phyloP scores from a whole-genome alignment of 768 basidiomycete species.

The Calocybe gangraenosa region DNA sequence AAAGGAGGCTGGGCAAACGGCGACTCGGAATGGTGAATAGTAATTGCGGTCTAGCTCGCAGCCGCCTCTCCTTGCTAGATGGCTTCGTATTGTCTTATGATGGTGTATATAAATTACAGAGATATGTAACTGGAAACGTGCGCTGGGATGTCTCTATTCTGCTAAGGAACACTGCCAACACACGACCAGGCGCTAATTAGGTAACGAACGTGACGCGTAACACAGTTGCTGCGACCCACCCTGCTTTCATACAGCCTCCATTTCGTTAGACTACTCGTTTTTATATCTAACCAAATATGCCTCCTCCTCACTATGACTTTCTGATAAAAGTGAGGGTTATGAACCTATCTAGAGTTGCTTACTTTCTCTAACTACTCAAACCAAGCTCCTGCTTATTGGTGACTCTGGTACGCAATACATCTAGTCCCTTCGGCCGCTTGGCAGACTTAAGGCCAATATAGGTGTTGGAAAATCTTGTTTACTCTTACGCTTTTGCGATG shows the following conservation, averaged over 20 bases:
- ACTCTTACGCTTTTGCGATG: slow-evolving; percentile 96
- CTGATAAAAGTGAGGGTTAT: slow-evolving; percentile 77
- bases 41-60: background rate
- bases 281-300: slow-evolving; percentile 43
- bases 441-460: slow-evolving; percentile 20
- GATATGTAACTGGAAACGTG: too few relatives aligned
- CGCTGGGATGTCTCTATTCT: too few relatives aligned
- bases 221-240: too few relatives aligned
- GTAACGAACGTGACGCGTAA: too few relatives aligned
- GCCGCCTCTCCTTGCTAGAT: background rate
- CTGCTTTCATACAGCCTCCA: too few relatives aligned
- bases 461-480: slow-evolving; percentile 97
- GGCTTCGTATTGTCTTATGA: background rate
- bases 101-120: too few relatives aligned
- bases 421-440: background rate
- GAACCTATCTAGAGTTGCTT: too few relatives aligned
- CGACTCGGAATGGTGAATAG: slow-evolving; percentile 18
- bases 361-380: background rate
- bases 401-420: slow-evolving; percentile 69
- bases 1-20: slow-evolving; percentile 70
- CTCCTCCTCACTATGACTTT: slow-evolving; percentile 95
- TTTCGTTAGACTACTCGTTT: background rate
- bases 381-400: slow-evolving; percentile 87
- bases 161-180: too few relatives aligned
- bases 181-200: too few relatives aligned